phyloP scores from a whole-genome alignment of 495 filamentous ascomycete species.

The Cudoniella acicularis region DNA sequence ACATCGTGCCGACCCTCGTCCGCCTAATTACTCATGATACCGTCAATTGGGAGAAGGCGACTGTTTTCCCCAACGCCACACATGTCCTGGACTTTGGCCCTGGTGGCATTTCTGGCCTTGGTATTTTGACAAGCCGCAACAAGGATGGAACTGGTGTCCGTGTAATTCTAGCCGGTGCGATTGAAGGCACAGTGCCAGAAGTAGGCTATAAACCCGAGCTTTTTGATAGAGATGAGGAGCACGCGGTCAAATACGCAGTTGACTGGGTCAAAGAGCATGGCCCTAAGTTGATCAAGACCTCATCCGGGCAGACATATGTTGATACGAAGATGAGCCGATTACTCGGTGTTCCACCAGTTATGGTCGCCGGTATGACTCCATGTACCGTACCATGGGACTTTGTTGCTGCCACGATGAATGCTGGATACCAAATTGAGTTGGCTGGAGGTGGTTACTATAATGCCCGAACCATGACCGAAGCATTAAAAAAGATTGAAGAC shows the following conservation, averaged over 20 bases:
- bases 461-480: slow-evolving; percentile 82
- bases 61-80: slow-evolving; percentile 80
- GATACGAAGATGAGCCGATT: slow-evolving; percentile 97
- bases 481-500: slow-evolving; percentile 84
- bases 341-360: slow-evolving; percentile 81
- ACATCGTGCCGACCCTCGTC: slow-evolving; percentile 75
- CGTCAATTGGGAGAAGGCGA: slow-evolving; percentile 94
- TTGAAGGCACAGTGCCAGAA: slow-evolving; percentile 84
- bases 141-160: slow-evolving; percentile 97
- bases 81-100: slow-evolving; percentile 96
- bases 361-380: slow-evolving; percentile 96
- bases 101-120: slow-evolving; percentile 91
- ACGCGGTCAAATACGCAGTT: slow-evolving; percentile 92
- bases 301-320: slow-evolving; percentile 80
- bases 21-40: slow-evolving; percentile 90
- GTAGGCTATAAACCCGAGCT: slow-evolving; percentile 96
- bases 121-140: slow-evolving; percentile 95
- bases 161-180: slow-evolving; percentile 85
- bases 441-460: slow-evolving; percentile 92
- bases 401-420: slow-evolving; percentile 91
- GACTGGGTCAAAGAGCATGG: slow-evolving; percentile 98
- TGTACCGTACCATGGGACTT: slow-evolving; percentile 94
- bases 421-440: slow-evolving; percentile 90
- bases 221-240: slow-evolving; percentile 89
- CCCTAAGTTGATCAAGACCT: slow-evolving; percentile 81